Evolutionary conservation across 805 yeast species (phyloP).

Genomic region (Yamadazyma akitaensis): DNA sequence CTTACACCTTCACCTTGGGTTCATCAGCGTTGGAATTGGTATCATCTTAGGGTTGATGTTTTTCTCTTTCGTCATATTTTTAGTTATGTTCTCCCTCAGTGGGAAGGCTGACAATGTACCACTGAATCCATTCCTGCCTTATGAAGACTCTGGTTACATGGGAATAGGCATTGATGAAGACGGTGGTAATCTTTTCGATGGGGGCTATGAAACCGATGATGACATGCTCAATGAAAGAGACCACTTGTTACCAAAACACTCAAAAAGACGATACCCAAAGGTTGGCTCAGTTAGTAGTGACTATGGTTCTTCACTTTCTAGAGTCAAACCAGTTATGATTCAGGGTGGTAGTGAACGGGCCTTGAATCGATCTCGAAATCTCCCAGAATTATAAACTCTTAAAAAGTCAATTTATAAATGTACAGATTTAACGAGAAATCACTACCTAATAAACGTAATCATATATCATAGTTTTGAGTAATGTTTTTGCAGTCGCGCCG

Average conservation of each 20-base stretch:
- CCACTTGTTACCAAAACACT: constrained; percentile 23
- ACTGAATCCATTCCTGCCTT: constrained; percentile 11
- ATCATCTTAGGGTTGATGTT: constrained; percentile 56
- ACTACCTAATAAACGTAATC: too few relatives aligned
- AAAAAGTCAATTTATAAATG: neutral
- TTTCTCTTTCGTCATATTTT: constrained; percentile 22
- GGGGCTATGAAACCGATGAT: constrained; percentile 44
- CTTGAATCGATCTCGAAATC: constrained; percentile 4
- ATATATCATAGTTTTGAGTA: too few relatives aligned
- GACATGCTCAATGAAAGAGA: constrained; percentile 34
- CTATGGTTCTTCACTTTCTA: neutral
- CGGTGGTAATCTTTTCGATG: constrained; percentile 23
- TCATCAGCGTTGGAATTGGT: constrained; percentile 66
- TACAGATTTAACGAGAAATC: neutral
- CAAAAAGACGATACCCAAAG: neutral
- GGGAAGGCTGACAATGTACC: constrained; percentile 6
- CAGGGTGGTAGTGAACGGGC: neutral
- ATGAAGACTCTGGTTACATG: constrained; percentile 31
- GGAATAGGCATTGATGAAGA: constrained; percentile 34
- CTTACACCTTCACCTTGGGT: constrained; percentile 61
- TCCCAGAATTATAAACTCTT: constrained; percentile 26
- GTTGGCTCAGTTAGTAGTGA: constrained; percentile 5
- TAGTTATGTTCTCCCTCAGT: constrained; percentile 17
- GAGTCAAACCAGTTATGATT: constrained; percentile 4
- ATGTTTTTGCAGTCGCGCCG: neutral